Conservation (phyloP, 106 monocot species). For the Alisma plantagoaquatica region DNA sequence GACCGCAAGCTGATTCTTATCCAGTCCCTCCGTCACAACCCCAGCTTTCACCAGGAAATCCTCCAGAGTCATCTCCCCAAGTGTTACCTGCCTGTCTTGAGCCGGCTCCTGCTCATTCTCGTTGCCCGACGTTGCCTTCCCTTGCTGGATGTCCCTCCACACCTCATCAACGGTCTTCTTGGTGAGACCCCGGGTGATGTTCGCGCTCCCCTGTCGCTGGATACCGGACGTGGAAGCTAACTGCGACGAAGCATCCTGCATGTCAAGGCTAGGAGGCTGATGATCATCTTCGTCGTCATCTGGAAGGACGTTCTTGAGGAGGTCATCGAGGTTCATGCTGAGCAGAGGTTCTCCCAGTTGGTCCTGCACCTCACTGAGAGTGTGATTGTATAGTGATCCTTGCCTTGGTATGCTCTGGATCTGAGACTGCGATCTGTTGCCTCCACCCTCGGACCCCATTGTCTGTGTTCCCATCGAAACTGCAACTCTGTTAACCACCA, state of each 20-base stretch:
- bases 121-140: slow-evolving; percentile 9
- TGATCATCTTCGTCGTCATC: slow-evolving; percentile 28
- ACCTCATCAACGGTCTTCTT: slow-evolving; percentile 84
- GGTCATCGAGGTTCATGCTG: slow-evolving; percentile 89
- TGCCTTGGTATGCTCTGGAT: slow-evolving; percentile 35
- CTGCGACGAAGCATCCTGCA: slow-evolving; percentile 3
- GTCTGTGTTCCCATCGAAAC: slow-evolving; percentile 37
- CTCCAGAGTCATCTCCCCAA: slow-evolving; percentile 84
- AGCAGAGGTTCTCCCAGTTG: slow-evolving; percentile 58
- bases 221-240: slow-evolving; percentile 26
- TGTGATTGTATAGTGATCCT: slow-evolving; percentile 54
- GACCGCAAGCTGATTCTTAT: slow-evolving; percentile 8
- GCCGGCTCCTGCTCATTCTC: slow-evolving; percentile 4
- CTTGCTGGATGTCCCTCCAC: slow-evolving; percentile 60
- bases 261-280: slow-evolving; percentile 12
- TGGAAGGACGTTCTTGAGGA: slow-evolving; percentile 46
- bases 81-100: slow-evolving; percentile 39
- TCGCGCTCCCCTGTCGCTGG: slow-evolving; percentile 47
- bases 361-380: slow-evolving; percentile 66
- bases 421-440: slow-evolving; percentile 22
- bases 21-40: slow-evolving; percentile 31
- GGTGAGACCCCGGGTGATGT: slow-evolving; percentile 36
- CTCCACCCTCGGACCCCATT: slow-evolving; percentile 43
- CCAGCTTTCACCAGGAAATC: slow-evolving; percentile 73
- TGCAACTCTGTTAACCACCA: background rate